These are phyloP conservation scores for Plicaturopsis crispa DNA, from an alignment of 768 basidiomycete genomes.

Conservation along the genomic window DNA sequence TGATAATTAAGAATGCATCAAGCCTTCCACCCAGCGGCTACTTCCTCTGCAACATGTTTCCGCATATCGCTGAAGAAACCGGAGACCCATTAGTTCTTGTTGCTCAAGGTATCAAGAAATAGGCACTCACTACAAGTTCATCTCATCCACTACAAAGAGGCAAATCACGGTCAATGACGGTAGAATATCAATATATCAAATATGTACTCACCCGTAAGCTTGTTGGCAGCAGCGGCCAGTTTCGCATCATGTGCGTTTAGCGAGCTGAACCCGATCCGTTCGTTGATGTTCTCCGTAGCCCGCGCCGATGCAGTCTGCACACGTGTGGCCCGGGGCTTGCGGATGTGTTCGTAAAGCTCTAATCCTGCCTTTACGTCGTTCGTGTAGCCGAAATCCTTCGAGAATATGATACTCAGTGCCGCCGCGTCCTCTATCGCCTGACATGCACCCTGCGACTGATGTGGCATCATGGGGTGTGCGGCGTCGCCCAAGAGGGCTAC, in stretches of 20 bases:
- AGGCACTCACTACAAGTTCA: too few relatives aligned
- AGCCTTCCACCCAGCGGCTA: too few relatives aligned
- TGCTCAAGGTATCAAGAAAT: too few relatives aligned
- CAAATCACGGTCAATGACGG: too few relatives aligned
- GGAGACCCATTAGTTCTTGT: too few relatives aligned
- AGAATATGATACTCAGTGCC: conserved; percentile 23
- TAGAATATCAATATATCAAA: too few relatives aligned
- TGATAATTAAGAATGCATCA: too few relatives aligned
- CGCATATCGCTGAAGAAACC: too few relatives aligned
- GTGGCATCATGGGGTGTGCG: conserved; percentile 23
- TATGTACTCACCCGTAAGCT: conserved; percentile 21
- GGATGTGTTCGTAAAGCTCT: conserved; percentile 19
- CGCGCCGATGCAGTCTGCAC: conserved; percentile 19
- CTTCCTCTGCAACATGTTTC: too few relatives aligned
- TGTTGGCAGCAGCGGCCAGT: conserved; percentile 18
- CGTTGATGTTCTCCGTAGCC: conserved; percentile 24
- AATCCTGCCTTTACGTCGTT: conserved; percentile 17
- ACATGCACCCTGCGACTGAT: conserved; percentile 23
- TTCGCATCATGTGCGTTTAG: conserved; percentile 19
- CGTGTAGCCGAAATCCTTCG: conserved; percentile 18
- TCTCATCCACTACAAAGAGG: too few relatives aligned
- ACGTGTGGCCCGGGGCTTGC: conserved; percentile 23
- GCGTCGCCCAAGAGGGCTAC: conserved; percentile 22
- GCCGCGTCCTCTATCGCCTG: conserved; percentile 26
- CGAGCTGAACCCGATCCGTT: conserved; percentile 24